These are phyloP conservation scores for Plectranthus barbatus DNA, from an alignment of 257 asterid genomes.

Conservation along the genomic window DNA sequence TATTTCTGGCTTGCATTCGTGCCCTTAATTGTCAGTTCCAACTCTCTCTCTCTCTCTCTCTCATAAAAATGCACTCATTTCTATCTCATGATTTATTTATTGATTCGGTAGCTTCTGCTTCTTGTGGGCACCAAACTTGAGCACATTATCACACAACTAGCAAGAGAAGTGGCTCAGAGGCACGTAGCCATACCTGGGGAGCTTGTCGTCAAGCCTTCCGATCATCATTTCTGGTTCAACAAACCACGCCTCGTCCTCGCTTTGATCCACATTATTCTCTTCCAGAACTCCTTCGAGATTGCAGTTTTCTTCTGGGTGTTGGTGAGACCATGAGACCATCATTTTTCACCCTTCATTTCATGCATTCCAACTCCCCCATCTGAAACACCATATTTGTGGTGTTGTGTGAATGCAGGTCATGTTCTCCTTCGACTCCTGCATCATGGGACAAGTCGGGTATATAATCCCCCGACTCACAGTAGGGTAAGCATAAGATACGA, in stretches of 20 bases:
- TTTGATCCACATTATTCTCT: constrained; percentile 44
- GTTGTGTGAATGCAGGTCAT: constrained; percentile 25
- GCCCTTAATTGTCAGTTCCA: constrained; percentile 45
- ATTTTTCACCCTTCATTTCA: not conserved
- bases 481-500: constrained; percentile 31
- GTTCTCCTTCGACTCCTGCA: constrained; percentile 62
- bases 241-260: constrained; percentile 43
- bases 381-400: not conserved
- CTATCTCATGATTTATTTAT: not conserved
- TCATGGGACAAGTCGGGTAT: constrained; percentile 46
- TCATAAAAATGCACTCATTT: not conserved
- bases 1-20: constrained; percentile 59
- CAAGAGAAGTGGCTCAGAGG: constrained; percentile 42
- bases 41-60: too few relatives aligned
- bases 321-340: constrained; percentile 27
- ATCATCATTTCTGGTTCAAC: constrained; percentile 54
- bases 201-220: constrained; percentile 44
- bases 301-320: constrained; percentile 59
- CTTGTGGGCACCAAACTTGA: constrained; percentile 66
- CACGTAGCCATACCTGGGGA: constrained; percentile 51
- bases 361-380: not conserved
- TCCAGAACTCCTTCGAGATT: constrained; percentile 59
- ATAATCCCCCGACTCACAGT: constrained; percentile 55
- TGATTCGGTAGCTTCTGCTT: constrained; percentile 40
- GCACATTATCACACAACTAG: constrained; percentile 50